Evolutionary conservation across 345 rosid genomes (phyloP).

Genomic region (Brassica nigra): DNA sequence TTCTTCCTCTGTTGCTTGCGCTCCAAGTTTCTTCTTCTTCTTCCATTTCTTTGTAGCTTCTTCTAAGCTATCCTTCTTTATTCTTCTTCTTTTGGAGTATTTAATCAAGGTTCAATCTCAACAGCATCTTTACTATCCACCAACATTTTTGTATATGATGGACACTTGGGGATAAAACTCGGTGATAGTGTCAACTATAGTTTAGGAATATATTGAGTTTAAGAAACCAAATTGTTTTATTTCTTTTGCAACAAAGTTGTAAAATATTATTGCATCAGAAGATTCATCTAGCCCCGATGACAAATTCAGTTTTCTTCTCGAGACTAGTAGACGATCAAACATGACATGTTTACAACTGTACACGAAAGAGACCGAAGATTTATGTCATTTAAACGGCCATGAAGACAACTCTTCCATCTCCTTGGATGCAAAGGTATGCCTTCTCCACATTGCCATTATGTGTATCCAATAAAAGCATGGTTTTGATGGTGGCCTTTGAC

Average conservation of each 20-base stretch:
- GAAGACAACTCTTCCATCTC: slow-evolving; percentile 49
- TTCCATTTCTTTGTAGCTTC: no score
- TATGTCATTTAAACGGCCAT: slow-evolving; percentile 62
- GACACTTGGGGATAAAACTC: no score
- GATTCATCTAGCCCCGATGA: slow-evolving; percentile 64
- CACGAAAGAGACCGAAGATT: slow-evolving; percentile 72
- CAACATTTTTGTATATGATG: not conserved
- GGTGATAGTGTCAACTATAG: no score
- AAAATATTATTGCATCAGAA: slow-evolving; percentile 61
- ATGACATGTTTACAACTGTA: slow-evolving; percentile 75
- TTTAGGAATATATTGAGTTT: not conserved
- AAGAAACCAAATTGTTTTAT: slow-evolving; percentile 16
- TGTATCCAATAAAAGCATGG: not conserved
- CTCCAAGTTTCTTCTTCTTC: no score
- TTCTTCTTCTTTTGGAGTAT: no score
- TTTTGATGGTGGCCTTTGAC: no score
- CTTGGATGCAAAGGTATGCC: slow-evolving; percentile 58
- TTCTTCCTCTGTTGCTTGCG: no score
- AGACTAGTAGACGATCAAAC: slow-evolving; percentile 91
- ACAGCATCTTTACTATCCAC: slow-evolving; percentile 21
- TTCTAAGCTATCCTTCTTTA: no score
- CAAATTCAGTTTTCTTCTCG: slow-evolving; percentile 64
- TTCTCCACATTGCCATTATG: not conserved
- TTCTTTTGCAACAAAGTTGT: slow-evolving; percentile 42
- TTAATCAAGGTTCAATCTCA: no score